A percentile compares a stretch with the other conserved stretches of the same genome.
phyloP scores from a whole-genome alignment of 1,284 basidiomycete genomes.

The Cutaneotrichosporon cyanovorans region DNA sequence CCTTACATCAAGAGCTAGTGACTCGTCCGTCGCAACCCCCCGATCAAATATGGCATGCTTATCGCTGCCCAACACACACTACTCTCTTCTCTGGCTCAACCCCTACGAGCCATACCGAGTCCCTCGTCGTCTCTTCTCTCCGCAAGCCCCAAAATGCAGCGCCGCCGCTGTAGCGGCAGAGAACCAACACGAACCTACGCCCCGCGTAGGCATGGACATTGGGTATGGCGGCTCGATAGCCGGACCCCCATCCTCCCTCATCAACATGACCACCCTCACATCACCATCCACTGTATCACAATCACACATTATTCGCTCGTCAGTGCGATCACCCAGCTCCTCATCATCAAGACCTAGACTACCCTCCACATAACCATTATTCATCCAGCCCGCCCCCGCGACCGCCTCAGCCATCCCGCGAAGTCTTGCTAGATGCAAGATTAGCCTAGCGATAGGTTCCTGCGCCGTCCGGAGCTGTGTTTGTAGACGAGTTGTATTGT shows the following conservation, averaged over 20 bases:
- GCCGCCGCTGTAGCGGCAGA: constrained; percentile 38
- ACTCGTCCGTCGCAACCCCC: constrained; percentile 3
- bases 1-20: not conserved
- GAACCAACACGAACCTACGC: constrained; percentile 28
- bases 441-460: constrained; percentile 48
- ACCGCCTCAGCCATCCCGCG: constrained; percentile 49
- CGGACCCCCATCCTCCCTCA: constrained; percentile 20
- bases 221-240: constrained; percentile 42
- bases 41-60: constrained; percentile 33
- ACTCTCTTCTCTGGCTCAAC: constrained; percentile 30
- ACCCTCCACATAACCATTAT: constrained; percentile 4
- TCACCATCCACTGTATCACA: constrained; percentile 8
- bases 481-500: constrained; percentile 3
- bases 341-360: constrained; percentile 8
- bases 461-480: constrained; percentile 24
- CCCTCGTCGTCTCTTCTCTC: constrained; percentile 18
- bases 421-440: constrained; percentile 5
- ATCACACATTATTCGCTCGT: not conserved
- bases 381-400: constrained; percentile 11
- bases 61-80: constrained; percentile 24
- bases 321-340: no score
- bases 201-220: constrained; percentile 39
- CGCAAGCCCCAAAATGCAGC: constrained; percentile 41
- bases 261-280: constrained; percentile 3
- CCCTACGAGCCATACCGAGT: constrained; percentile 31